A percentile compares a stretch with the other conserved stretches of the same genome.
These are phyloP conservation scores for Sophora flavescens DNA, from an alignment of 306 rosid species.

Conservation along the genomic window DNA sequence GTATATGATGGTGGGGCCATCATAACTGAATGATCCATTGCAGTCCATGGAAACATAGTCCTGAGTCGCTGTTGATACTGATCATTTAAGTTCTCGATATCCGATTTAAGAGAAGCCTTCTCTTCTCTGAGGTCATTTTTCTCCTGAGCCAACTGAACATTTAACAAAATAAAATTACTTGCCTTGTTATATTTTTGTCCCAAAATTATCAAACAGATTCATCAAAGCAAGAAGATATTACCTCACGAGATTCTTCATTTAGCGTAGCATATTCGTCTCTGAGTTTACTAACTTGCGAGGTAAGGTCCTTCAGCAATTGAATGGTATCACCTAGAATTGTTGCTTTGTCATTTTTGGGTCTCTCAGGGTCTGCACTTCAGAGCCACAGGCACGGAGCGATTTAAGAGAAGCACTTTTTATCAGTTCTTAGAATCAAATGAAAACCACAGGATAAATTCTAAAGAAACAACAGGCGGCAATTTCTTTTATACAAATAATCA, in stretches of 20 bases:
- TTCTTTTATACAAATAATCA: conserved; percentile 10
- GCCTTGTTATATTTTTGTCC: conserved; percentile 25
- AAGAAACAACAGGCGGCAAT: conserved; percentile 15
- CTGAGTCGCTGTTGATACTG: conserved; percentile 90
- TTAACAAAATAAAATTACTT: conserved; percentile 34
- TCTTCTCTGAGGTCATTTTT: conserved; percentile 97
- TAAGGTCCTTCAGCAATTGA: conserved; percentile 88
- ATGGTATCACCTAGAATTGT: conserved; percentile 79
- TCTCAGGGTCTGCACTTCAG: conserved; percentile 80
- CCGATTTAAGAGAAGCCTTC: conserved; percentile 84
- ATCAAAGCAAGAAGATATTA: conserved; percentile 42
- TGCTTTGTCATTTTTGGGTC: conserved; percentile 94
- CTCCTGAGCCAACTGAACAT: conserved; percentile 80
- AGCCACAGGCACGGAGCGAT: conserved; percentile 38
- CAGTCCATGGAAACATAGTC: conserved; percentile 83
- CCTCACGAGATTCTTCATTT: conserved; percentile 90
- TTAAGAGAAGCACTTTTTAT: conserved; percentile 29
- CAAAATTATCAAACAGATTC: conserved; percentile 16
- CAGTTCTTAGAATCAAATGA: conserved; percentile 38
- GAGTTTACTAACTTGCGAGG: conserved; percentile 77
- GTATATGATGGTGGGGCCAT: conserved; percentile 84
- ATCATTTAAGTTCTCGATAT: conserved; percentile 74
- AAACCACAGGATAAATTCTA: conserved; percentile 27
- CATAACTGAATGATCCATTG: conserved; percentile 82
- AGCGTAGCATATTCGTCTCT: conserved; percentile 68